These are phyloP conservation scores for Penicillium olsonii DNA, from an alignment of 2,329 filamentous ascomycete genomes.

Conservation along the genomic window DNA sequence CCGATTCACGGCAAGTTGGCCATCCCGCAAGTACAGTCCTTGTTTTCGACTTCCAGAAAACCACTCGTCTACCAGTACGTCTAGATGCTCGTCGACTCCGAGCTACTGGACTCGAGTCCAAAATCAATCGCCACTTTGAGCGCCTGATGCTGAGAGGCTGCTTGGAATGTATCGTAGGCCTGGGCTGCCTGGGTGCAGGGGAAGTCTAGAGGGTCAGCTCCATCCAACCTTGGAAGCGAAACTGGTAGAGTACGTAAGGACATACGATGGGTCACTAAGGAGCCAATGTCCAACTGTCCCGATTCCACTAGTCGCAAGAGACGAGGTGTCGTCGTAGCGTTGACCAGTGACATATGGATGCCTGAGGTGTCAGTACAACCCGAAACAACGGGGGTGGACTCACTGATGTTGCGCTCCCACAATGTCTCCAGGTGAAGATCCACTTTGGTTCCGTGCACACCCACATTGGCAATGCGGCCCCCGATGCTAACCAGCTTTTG, in stretches of 20 bases:
- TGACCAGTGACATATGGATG: slow-evolving; percentile 27
- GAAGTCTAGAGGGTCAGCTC: slow-evolving; percentile 13
- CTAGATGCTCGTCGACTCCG: too few species aligned
- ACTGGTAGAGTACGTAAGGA: neutral
- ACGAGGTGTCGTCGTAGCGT: slow-evolving; percentile 19
- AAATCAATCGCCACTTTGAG: slow-evolving; percentile 20
- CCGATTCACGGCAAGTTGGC: neutral
- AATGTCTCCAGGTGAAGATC: slow-evolving; percentile 55
- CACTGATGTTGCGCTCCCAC: slow-evolving; percentile 58
- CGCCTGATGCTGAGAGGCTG: slow-evolving; percentile 17
- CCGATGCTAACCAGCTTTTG: slow-evolving; percentile 57
- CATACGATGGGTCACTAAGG: slow-evolving; percentile 24
- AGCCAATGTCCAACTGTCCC: slow-evolving; percentile 16
- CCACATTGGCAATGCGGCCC: slow-evolving; percentile 59
- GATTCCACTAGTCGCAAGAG: slow-evolving; percentile 20
- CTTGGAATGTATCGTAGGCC: slow-evolving; percentile 21
- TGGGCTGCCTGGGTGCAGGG: slow-evolving; percentile 10
- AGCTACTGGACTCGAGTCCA: neutral
- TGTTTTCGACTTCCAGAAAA: neutral
- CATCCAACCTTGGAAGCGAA: too few species aligned
- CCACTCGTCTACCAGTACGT: too few species aligned
- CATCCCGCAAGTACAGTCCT: slow-evolving; percentile 10
- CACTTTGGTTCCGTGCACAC: slow-evolving; percentile 58
- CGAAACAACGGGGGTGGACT: slow-evolving; percentile 17
- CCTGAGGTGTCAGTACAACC: slow-evolving; percentile 44